Percentiles rank a stretch among this genome's conserved stretches.
Conservation (phyloP, 2,329 filamentous ascomycete species). For the Penicillium sp. region DNA sequence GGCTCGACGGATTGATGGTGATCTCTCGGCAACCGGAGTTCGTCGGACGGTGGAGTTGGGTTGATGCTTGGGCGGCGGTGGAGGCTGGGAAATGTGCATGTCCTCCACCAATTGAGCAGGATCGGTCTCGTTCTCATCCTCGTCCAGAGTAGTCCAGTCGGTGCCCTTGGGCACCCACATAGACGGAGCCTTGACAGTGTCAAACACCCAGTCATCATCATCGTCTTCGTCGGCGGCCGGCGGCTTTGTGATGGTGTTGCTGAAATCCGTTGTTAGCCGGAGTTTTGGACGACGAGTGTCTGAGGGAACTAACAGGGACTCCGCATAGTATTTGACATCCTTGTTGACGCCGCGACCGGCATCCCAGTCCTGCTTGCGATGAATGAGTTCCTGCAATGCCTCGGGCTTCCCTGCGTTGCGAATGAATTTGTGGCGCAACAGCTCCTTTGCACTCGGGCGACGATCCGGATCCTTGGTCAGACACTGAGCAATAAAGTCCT, state of each 20-base stretch:
- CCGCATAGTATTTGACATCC: slow-evolving; percentile 84
- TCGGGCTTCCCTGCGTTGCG: slow-evolving; percentile 82
- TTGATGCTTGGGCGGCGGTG: slow-evolving; percentile 47
- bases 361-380: slow-evolving; percentile 74
- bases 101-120: slow-evolving; percentile 40
- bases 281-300: neutral
- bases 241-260: slow-evolving; percentile 57
- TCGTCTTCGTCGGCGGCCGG: slow-evolving; percentile 53
- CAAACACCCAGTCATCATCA: slow-evolving; percentile 92
- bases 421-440: slow-evolving; percentile 85
- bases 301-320: slow-evolving; percentile 61
- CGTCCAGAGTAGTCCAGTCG: slow-evolving; percentile 33
- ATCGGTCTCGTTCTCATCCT: slow-evolving; percentile 27
- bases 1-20: slow-evolving; percentile 40
- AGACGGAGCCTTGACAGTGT: slow-evolving; percentile 74
- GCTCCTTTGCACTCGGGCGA: slow-evolving; percentile 76
- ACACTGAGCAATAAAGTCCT: slow-evolving; percentile 86
- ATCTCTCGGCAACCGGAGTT: slow-evolving; percentile 44
- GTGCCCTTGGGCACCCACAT: slow-evolving; percentile 55
- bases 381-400: slow-evolving; percentile 78
- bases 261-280: slow-evolving; percentile 27
- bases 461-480: slow-evolving; percentile 86
- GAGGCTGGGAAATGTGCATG: slow-evolving; percentile 43
- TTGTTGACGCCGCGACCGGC: slow-evolving; percentile 64
- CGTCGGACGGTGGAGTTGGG: slow-evolving; percentile 55